Conservation (phyloP, 805 yeast species). For the Candida hungchunana region DNA sequence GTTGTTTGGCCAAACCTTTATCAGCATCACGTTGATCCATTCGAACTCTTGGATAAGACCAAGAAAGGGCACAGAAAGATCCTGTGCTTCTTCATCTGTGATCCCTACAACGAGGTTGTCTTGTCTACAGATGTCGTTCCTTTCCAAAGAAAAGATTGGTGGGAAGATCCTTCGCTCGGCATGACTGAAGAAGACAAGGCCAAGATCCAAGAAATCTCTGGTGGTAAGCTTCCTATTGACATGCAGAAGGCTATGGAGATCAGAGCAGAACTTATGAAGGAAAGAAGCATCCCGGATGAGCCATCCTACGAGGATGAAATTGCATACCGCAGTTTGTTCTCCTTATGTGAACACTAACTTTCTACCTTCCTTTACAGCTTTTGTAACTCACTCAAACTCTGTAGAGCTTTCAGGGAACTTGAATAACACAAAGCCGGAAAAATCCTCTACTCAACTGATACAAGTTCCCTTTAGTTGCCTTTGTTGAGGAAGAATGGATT, state of each 20-base stretch:
- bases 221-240: conserved; percentile 4
- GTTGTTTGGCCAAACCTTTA: conserved; percentile 10
- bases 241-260: conserved; percentile 3
- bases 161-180: conserved; percentile 3
- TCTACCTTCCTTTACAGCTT: neutral
- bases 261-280: conserved; percentile 8
- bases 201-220: neutral
- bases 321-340: conserved; percentile 1
- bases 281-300: conserved; percentile 1
- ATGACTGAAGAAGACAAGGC: conserved; percentile 1
- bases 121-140: conserved; percentile 2
- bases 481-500: no score
- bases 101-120: conserved; percentile 7
- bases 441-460: no score
- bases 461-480: no score
- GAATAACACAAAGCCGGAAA: no score
- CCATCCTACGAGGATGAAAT: conserved; percentile 1
- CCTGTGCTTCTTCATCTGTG: conserved; percentile 10
- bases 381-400: no score
- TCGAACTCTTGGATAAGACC: conserved; percentile 8
- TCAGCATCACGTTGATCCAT: conserved; percentile 10
- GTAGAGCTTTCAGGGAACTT: no score
- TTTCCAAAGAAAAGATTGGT: conserved; percentile 6
- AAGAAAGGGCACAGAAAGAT: conserved; percentile 8
- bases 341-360: conserved; percentile 8